Base-by-base conservation (phyloP, 2,329 filamentous ascomycete genomes). In the Botrytis pseudocinerea region DNA sequence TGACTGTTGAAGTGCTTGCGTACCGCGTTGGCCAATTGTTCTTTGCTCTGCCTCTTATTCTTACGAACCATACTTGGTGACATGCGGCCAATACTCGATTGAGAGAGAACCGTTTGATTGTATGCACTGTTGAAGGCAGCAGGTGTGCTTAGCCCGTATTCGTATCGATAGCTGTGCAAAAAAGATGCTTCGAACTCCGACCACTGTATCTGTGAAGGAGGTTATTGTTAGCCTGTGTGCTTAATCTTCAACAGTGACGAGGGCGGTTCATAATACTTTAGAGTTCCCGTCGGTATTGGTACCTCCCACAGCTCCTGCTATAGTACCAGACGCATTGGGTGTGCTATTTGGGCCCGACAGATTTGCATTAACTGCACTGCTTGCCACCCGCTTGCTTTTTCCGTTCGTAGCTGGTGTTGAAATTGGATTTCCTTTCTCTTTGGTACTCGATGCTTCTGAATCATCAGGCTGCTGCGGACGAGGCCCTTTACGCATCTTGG, bases 1-100 rank as follows among this genome's bases (percentile, higher is more conserved):
- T 93, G 86, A 48, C 89, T 90, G 80, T 96, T 96, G 84, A 96
- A 96, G 82, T 96, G 92, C 81, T 94, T 95, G 76, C 93, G 87
- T 66, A 95, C 91, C 2, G 89, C 87, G 76, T 90, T 86, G 14
- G 92, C 91, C 71, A 97, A 85, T 76, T 92, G 88, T 54, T 93
- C 90, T 80, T 92, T 92, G 78, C 87, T 88, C 80, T 94, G 90
- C 71, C 91, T 86, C 70, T 90, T 85, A 78, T 88, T 89, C 77
- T 86, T 87, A 73, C 91, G 85, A 61, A 90, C 89, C 89, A 94
- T 94, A 38, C 92, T 94, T 9, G 93, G 92, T 25, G 92, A 94
- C 82, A 90, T 88, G 74, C 88, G 84, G 48, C 92, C 93, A 77
- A 95, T 90, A 81, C 89, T 87, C 77, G 89, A 85, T 82, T 87